A percentile compares a stretch with the other conserved stretches of the same genome.
Evolutionary conservation across 495 filamentous ascomycete genomes (phyloP).

Genomic region (Trichoderma orchidacearum): DNA sequence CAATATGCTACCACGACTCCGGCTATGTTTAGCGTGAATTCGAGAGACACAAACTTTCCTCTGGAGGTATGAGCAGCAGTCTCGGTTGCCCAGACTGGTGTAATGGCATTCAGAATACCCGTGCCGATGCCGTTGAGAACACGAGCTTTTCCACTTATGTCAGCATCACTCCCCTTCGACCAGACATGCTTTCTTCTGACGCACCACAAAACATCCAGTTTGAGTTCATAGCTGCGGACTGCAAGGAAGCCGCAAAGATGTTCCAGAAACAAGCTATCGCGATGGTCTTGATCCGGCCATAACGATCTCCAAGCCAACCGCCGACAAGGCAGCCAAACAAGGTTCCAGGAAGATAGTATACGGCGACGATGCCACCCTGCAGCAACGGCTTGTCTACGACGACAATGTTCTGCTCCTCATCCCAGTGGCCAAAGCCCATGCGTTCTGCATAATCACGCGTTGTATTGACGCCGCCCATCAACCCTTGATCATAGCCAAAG

Average conservation of each 20-base stretch:
- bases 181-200: no score
- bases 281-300: conserved; percentile 50
- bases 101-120: conserved; percentile 57
- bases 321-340: conserved; percentile 45
- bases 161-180: no score
- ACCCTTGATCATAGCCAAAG: conserved; percentile 47
- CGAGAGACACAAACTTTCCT: conserved; percentile 58
- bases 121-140: conserved; percentile 58
- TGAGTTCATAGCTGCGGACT: conserved; percentile 48
- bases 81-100: conserved; percentile 61
- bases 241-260: conserved; percentile 43
- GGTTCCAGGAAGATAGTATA: conserved; percentile 55
- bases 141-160: conserved; percentile 30
- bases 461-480: conserved; percentile 64
- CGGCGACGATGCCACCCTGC: conserved; percentile 55
- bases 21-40: conserved; percentile 63
- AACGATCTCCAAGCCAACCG: conserved; percentile 47
- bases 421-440: conserved; percentile 51
- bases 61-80: conserved; percentile 53
- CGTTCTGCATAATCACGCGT: conserved; percentile 48
- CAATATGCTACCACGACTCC: conserved; percentile 54
- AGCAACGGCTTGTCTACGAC: conserved; percentile 24
- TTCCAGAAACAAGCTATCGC: conserved; percentile 41
- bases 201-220: conserved; percentile 59
- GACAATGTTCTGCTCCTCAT: conserved; percentile 8